These are phyloP conservation scores for Allium fistulosum DNA, from an alignment of 106 monocot species.

Conservation along the genomic window DNA sequence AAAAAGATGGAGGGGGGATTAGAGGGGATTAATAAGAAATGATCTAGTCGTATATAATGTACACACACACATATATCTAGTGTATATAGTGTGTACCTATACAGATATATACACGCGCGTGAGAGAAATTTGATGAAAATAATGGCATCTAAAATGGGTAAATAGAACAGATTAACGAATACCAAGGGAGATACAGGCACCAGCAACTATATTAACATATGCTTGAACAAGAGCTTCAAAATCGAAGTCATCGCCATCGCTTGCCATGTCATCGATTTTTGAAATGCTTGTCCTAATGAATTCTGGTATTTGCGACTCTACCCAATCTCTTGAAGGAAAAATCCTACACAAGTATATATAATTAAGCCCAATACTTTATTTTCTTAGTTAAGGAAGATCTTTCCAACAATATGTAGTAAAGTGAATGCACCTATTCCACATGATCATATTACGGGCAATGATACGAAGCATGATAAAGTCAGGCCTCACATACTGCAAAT, in stretches of 20 bases:
- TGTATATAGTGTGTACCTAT: too few species aligned
- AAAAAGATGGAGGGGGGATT: too few species aligned
- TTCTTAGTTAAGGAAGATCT: not conserved
- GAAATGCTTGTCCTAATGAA: conserved; percentile 42
- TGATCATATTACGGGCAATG: conserved; percentile 80
- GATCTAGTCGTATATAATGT: too few species aligned
- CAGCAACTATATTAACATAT: conserved; percentile 82
- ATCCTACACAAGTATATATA: conserved; percentile 34
- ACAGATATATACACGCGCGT: too few species aligned
- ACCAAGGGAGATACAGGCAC: conserved; percentile 91
- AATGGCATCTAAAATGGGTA: not conserved
- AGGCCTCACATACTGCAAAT: conserved; percentile 92
- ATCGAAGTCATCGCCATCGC: conserved; percentile 63
- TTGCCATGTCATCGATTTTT: conserved; percentile 31
- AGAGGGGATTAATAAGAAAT: too few species aligned
- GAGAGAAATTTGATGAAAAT: not conserved
- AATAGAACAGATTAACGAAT: conserved; percentile 12
- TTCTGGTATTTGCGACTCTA: conserved; percentile 83
- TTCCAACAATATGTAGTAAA: too few species aligned
- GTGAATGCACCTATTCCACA: conserved; percentile 77
- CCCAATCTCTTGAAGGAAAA: conserved; percentile 67
- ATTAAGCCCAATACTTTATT: not conserved
- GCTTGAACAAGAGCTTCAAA: conserved; percentile 73
- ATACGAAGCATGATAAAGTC: conserved; percentile 97
- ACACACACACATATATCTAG: too few species aligned